A percentile compares a stretch with the other conserved stretches of the same genome.
phyloP scores from a whole-genome alignment of 352 stramenopile species.

The Pythium diclinum region DNA sequence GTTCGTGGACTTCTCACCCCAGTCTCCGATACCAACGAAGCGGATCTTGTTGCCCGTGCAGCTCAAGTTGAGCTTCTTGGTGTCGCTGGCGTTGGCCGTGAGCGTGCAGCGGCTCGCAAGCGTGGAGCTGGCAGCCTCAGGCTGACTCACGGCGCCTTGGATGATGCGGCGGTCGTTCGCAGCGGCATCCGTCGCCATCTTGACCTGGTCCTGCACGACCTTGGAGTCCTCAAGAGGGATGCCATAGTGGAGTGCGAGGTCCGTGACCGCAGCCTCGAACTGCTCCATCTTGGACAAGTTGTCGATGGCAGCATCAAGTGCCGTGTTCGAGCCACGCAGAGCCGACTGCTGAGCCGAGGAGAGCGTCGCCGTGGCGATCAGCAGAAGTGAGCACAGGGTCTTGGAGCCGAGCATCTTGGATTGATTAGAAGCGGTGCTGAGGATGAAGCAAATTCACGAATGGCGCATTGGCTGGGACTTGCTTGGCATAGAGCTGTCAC shows the following conservation, averaged over 20 bases:
- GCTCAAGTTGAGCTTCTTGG: constrained; percentile 23
- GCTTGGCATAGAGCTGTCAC: neutral
- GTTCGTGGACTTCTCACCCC: constrained; percentile 24
- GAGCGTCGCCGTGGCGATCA: constrained; percentile 8
- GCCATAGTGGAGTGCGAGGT: constrained; percentile 31
- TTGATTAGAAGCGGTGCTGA: neutral
- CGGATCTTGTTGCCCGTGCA: constrained; percentile 27
- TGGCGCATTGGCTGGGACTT: neutral
- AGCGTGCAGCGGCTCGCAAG: constrained; percentile 28
- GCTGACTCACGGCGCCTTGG: constrained; percentile 13
- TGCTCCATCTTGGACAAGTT: constrained; percentile 27
- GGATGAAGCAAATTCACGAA: neutral
- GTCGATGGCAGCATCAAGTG: constrained; percentile 22
- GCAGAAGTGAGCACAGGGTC: constrained; percentile 15
- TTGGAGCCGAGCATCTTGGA: constrained; percentile 24
- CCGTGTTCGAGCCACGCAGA: constrained; percentile 17
- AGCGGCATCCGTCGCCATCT: constrained; percentile 17
- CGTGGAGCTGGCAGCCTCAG: neutral
- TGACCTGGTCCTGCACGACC: constrained; percentile 24
- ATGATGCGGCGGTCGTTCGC: constrained; percentile 28
- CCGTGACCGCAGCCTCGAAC: constrained; percentile 28
- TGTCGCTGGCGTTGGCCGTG: constrained; percentile 20
- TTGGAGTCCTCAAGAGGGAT: constrained; percentile 27
- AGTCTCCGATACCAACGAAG: constrained; percentile 27
- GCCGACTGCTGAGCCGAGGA: constrained; percentile 7